Conservation (phyloP, 2,329 filamentous ascomycete species). For the Magnaporthiopsis rhizophila region DNA sequence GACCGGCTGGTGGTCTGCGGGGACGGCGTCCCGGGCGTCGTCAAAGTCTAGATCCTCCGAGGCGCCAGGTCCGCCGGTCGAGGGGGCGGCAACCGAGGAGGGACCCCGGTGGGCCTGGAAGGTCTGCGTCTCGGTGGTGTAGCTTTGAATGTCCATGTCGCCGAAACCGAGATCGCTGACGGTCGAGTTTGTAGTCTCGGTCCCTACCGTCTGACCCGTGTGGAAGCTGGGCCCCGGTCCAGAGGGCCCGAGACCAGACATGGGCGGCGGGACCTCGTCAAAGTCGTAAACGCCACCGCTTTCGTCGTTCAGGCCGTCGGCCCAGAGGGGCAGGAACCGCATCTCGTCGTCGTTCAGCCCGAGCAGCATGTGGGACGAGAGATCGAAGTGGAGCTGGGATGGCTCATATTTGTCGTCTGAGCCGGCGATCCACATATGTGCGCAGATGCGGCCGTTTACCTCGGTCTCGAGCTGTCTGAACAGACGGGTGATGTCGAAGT, state of each 20-base stretch:
- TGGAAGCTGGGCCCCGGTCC: constrained; percentile 40
- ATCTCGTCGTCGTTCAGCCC: constrained; percentile 48
- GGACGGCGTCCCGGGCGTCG: constrained; percentile 26
- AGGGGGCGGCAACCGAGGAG: constrained; percentile 21
- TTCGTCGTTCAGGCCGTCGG: constrained; percentile 45
- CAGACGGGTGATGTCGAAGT: neutral
- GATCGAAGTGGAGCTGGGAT: neutral
- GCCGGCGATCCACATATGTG: neutral
- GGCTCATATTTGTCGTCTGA: neutral
- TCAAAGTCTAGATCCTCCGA: constrained; percentile 21
- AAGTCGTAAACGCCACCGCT: constrained; percentile 41
- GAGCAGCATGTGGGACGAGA: constrained; percentile 39
- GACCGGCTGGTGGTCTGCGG: constrained; percentile 20
- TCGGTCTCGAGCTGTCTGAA: neutral
- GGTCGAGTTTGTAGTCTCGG: constrained; percentile 18
- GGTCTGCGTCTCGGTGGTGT: constrained; percentile 23
- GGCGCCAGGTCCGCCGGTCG: constrained; percentile 19
- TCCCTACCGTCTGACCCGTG: constrained; percentile 31
- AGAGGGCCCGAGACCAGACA: constrained; percentile 34
- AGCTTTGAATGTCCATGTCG: constrained; percentile 21
- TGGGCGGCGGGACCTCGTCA: constrained; percentile 23
- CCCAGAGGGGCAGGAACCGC: constrained; percentile 58
- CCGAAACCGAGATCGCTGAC: constrained; percentile 28
- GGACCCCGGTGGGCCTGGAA: constrained; percentile 31
- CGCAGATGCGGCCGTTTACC: neutral